Evolutionary conservation across 1,284 basidiomycete species (phyloP).

Genomic region (Malassezia nana): DNA sequence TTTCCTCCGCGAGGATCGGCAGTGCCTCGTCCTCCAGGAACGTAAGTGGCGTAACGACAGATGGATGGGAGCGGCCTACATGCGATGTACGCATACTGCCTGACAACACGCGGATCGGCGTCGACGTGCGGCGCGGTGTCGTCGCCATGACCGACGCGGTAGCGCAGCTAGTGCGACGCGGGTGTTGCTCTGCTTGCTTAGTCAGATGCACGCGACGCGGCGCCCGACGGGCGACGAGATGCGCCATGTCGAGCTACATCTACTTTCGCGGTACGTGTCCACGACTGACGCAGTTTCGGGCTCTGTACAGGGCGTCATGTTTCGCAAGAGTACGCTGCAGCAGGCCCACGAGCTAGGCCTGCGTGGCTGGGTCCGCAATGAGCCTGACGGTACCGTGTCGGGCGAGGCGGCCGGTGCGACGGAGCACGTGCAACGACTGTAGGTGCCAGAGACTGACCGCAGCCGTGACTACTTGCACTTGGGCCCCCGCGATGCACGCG

Average conservation of each 20-base stretch:
- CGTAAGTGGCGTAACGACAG: constrained; percentile 65
- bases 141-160: neutral
- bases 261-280: constrained; percentile 15
- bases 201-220: neutral
- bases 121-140: constrained; percentile 49
- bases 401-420: constrained; percentile 17
- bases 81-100: constrained; percentile 78
- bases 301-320: constrained; percentile 15
- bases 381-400: constrained; percentile 15
- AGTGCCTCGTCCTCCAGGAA: constrained; percentile 70
- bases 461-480: constrained; percentile 14
- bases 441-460: constrained; percentile 1
- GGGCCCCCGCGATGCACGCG: constrained; percentile 10
- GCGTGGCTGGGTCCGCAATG: constrained; percentile 18
- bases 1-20: constrained; percentile 75
- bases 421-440: constrained; percentile 15
- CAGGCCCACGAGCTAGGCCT: constrained; percentile 12
- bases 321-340: constrained; percentile 14
- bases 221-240: neutral
- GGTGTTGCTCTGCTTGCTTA: constrained; percentile 5
- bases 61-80: constrained; percentile 56
- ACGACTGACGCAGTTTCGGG: constrained; percentile 11
- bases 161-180: neutral
- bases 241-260: constrained; percentile 14
- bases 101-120: constrained; percentile 76